Conservation (phyloP, 768 basidiomycete genomes). For the Termitomyces sp. region DNA sequence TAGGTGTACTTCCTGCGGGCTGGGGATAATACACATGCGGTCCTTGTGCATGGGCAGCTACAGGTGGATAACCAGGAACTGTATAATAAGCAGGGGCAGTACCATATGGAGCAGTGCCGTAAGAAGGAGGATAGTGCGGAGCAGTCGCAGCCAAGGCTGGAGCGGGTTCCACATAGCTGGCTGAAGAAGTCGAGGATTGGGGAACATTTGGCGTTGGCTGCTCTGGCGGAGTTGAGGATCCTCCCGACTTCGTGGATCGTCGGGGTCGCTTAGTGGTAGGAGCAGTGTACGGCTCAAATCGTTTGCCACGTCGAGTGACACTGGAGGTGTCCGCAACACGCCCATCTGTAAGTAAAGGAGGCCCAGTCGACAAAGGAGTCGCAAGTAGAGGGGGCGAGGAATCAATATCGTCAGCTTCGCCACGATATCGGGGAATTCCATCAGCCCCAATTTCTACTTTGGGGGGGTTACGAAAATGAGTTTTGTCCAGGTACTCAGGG, state of each 20-base stretch:
- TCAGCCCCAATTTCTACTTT: slow-evolving; percentile 84
- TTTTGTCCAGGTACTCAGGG: slow-evolving; percentile 84
- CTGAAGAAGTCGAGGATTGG: not conserved
- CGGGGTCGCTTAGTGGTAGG: slow-evolving; percentile 12
- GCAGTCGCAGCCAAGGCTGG: not conserved
- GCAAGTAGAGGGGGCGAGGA: slow-evolving; percentile 36
- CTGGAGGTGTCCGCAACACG: slow-evolving; percentile 31
- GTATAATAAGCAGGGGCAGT: slow-evolving; percentile 9
- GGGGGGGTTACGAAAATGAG: slow-evolving; percentile 88
- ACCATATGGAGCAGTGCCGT: slow-evolving; percentile 2
- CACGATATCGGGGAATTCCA: slow-evolving; percentile 77
- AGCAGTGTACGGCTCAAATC: slow-evolving; percentile 14
- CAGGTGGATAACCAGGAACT: slow-evolving; percentile 12
- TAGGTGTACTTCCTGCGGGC: not conserved
- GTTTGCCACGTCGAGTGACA: slow-evolving; percentile 11
- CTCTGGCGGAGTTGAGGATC: slow-evolving; percentile 11
- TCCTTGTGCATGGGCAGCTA: slow-evolving; percentile 4
- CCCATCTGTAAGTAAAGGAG: slow-evolving; percentile 48
- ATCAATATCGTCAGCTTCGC: slow-evolving; percentile 75
- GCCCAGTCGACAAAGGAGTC: slow-evolving; percentile 39
- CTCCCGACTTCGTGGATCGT: slow-evolving; percentile 11
- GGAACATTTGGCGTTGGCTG: slow-evolving; percentile 3
- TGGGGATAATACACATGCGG: slow-evolving; percentile 8
- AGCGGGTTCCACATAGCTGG: slow-evolving; percentile 3
- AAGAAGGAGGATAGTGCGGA: not conserved